Conservation (phyloP, 1,284 basidiomycete genomes). For the Fomes fomentarius region DNA sequence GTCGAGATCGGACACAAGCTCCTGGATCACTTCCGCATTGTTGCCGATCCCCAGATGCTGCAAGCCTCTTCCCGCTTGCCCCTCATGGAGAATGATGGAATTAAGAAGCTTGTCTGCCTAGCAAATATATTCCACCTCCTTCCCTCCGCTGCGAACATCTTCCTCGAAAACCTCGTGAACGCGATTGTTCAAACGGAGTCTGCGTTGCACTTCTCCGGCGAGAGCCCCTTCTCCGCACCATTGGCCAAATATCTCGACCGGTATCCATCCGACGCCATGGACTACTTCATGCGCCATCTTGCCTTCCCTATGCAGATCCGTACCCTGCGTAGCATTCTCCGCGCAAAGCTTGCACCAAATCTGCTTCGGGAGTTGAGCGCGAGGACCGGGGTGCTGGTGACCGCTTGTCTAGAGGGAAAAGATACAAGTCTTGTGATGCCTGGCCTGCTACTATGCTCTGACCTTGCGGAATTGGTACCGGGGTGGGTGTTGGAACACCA, state of each 20-base stretch:
- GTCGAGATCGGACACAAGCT: conserved; percentile 99
- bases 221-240: conserved; percentile 94
- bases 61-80: conserved; percentile 79
- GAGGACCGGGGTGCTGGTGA: conserved; percentile 64
- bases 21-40: conserved; percentile 91
- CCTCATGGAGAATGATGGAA: conserved; percentile 86
- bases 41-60: conserved; percentile 88
- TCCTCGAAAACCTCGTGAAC: conserved; percentile 86
- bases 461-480: conserved; percentile 71
- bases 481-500: conserved; percentile 76
- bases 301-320: conserved; percentile 76
- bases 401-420: conserved; percentile 59
- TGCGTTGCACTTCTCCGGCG: conserved; percentile 86
- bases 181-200: conserved; percentile 94
- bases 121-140: conserved; percentile 98
- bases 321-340: conserved; percentile 82
- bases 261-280: conserved; percentile 85
- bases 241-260: conserved; percentile 91
- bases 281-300: conserved; percentile 85
- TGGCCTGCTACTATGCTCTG: conserved; percentile 77
- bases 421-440: conserved; percentile 62
- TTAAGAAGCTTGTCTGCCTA: conserved; percentile 91
- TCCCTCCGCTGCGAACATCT: conserved; percentile 91
- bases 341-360: conserved; percentile 76
- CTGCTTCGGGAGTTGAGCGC: conserved; percentile 77